Evolutionary conservation across 164 flowering plant species (phyloP).

Genomic region (Vitis rotundifolia): DNA sequence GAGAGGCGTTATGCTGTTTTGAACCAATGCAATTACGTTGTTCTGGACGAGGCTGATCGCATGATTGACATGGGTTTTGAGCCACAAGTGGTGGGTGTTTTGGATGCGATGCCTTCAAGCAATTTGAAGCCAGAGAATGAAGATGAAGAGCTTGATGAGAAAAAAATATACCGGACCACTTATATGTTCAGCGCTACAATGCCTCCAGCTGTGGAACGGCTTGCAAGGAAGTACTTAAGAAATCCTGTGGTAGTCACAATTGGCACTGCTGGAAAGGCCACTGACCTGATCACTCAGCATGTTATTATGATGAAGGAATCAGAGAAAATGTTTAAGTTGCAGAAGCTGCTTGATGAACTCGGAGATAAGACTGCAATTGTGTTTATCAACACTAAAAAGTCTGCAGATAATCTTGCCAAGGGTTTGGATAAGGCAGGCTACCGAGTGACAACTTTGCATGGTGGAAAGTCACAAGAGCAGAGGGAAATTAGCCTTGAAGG

Average conservation of each 20-base stretch:
- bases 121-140: conserved; percentile 91
- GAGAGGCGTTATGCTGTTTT: conserved; percentile 78
- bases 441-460: conserved; percentile 82
- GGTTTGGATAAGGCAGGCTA: conserved; percentile 69
- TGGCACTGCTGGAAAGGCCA: conserved; percentile 93
- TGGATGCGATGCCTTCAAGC: conserved; percentile 94
- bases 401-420: conserved; percentile 71
- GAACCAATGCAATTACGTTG: conserved; percentile 87
- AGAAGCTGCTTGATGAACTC: conserved; percentile 68
- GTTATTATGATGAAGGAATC: conserved; percentile 81
- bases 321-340: conserved; percentile 63
- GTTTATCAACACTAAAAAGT: conserved; percentile 80
- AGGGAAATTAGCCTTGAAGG: conserved; percentile 94
- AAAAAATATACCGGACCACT: conserved; percentile 80
- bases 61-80: conserved; percentile 98
- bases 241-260: conserved; percentile 90
- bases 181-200: conserved; percentile 97
- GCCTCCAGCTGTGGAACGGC: conserved; percentile 92
- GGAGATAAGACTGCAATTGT: conserved; percentile 91
- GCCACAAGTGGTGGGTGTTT: conserved; percentile 83
- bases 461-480: conserved; percentile 92
- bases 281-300: conserved; percentile 74
- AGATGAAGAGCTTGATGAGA: conserved; percentile 93
- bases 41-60: conserved; percentile 92
- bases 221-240: conserved; percentile 88